Evolutionary conservation across 108 stramenopile species (phyloP), one percentile per base, ranked within the genome.

Genomic region (Cylindrotheca fusiformis): DNA sequence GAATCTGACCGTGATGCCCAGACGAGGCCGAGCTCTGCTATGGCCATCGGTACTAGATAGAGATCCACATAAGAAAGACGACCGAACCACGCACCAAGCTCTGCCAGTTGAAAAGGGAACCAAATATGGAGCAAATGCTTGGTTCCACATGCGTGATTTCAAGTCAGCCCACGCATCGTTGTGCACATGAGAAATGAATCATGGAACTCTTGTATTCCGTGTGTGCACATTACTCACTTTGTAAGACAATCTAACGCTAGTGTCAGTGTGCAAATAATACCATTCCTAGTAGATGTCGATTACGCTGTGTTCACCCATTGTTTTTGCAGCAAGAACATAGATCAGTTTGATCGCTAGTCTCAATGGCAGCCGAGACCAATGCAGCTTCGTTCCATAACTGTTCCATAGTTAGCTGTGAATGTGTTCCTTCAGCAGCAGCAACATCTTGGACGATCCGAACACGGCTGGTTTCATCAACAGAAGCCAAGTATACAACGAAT

Each of bases 31-130:
- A 8, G 93, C 88, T 1, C 36, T 95, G 29, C 62, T 97, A 5
- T 97, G 96, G 96, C 94, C 96, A 41, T 74, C 69, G 21, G 88
- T 92, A 21, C 26, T 84, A 6, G 78, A 94, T 72, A 61, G 80
- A 3, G 70, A 80, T 19, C 89, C 87, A 5, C 48, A 85, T 26
- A 29, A 58, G 44, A 76, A 81, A 48, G 96, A 95, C 55, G 45
- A 6, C 4, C 72, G 92, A 19, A 95, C 92, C 0, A 54, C 64
- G n/a, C 96, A 97, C 60, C 79, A 93, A 77, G 93, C 94, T 2
- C 44, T 90, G 48, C 79, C 86, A 2, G 93, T 94, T 17, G 51
- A 56, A 12, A 69, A 85, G 50, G 91, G 87, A 28, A 58, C 68
- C 29, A 91, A 94, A 65, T 88, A 72, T 50, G 76, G 76, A 4